These are phyloP conservation scores for Linnemannia elongata DNA, from an alignment of 192 early-diverging fungal species.

Conservation along the genomic window DNA sequence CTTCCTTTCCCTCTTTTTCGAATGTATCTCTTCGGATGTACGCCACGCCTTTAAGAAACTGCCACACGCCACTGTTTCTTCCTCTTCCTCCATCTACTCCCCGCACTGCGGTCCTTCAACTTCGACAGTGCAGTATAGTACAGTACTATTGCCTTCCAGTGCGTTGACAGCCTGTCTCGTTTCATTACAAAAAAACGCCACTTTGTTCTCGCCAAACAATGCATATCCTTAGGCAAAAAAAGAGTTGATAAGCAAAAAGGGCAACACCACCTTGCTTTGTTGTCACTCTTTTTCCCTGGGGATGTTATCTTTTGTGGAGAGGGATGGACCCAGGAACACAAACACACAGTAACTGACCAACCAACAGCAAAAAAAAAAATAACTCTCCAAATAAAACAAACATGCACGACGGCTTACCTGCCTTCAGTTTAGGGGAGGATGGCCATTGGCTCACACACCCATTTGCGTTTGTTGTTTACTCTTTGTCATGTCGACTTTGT, in stretches of 20 bases:
- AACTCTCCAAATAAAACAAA: conserved; percentile 8
- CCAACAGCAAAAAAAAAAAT: neutral
- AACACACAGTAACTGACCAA: neutral
- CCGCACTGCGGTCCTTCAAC: neutral
- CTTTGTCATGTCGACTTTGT: neutral
- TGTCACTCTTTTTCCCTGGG: neutral
- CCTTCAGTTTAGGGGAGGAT: neutral
- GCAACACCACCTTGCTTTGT: neutral
- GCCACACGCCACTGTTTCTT: neutral
- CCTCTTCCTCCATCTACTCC: neutral
- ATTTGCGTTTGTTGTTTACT: neutral
- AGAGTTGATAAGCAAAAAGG: neutral
- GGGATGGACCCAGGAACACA: neutral
- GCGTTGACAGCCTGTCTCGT: neutral
- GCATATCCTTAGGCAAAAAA: neutral
- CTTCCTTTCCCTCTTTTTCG: neutral
- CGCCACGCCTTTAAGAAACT: conserved; percentile 28
- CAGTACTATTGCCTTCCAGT: too few relatives aligned
- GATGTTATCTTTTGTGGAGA: neutral
- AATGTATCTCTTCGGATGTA: conserved; percentile 52
- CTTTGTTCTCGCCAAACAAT: neutral
- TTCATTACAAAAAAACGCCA: neutral
- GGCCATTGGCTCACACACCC: conserved; percentile 5
- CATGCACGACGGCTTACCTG: neutral
- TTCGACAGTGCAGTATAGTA: too few relatives aligned